Conservation (phyloP, 192 early-diverging fungal genomes). For the Entomortierella chlamydospora region DNA sequence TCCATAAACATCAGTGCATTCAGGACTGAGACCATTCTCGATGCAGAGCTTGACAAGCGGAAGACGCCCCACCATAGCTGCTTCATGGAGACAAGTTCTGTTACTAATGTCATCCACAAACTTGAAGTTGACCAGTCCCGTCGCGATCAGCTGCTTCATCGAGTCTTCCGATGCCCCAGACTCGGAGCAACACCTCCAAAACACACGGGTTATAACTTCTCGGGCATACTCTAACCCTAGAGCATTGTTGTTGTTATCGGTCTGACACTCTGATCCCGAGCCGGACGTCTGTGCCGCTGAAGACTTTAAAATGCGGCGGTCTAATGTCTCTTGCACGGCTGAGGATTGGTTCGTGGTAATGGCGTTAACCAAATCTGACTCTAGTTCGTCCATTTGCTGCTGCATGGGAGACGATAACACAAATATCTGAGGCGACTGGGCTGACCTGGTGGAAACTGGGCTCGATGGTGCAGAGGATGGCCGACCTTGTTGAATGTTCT, state of each 20-base stretch:
- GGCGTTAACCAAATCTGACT: conserved; percentile 66
- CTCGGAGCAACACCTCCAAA: conserved; percentile 77
- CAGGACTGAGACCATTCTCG: conserved; percentile 60
- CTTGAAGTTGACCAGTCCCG: conserved; percentile 77
- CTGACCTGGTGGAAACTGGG: conserved; percentile 22
- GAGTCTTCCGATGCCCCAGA: conserved; percentile 52
- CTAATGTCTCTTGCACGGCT: conserved; percentile 61
- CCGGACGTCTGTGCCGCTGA: conserved; percentile 28
- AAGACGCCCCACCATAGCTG: conserved; percentile 82
- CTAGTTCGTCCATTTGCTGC: conserved; percentile 66
- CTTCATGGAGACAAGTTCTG: conserved; percentile 89
- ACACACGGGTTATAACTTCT: conserved; percentile 75
- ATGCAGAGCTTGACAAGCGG: conserved; percentile 71
- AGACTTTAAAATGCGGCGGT: conserved; percentile 54
- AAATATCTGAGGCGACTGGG: neutral
- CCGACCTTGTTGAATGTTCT: conserved; percentile 64
- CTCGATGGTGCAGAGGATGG: conserved; percentile 33
- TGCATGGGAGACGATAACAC: conserved; percentile 42
- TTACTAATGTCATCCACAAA: conserved; percentile 95
- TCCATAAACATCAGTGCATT: conserved; percentile 87
- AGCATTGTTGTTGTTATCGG: neutral
- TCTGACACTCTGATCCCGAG: conserved; percentile 7
- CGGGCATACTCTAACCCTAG: conserved; percentile 58
- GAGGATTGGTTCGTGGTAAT: conserved; percentile 51
- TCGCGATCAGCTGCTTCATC: conserved; percentile 70